These are phyloP conservation scores for Fusarium sp. DNA, from an alignment of 2,329 filamentous ascomycete genomes.

Conservation along the genomic window DNA sequence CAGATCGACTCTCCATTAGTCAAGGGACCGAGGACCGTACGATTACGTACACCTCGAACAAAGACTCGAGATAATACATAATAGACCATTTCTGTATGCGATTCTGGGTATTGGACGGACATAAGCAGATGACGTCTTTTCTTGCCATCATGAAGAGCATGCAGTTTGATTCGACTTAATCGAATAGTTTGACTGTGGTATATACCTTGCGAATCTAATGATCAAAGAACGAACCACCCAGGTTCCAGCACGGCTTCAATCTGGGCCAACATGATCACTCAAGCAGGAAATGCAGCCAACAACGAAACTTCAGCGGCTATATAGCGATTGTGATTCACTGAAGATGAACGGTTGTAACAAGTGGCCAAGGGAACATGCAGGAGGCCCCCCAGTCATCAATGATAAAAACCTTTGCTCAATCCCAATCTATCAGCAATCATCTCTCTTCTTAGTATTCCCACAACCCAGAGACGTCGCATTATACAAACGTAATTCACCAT, in stretches of 20 bases:
- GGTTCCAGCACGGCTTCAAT: background rate
- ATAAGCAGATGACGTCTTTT: background rate
- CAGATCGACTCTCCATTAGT: background rate
- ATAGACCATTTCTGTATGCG: background rate
- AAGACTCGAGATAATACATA: background rate
- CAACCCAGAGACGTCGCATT: fast-evolving
- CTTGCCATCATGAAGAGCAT: background rate
- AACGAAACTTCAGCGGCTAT: fast-evolving
- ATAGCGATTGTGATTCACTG: fast-evolving
- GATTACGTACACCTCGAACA: background rate
- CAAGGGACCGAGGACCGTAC: background rate
- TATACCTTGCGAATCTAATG: background rate
- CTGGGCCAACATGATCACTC: background rate
- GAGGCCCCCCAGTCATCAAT: conserved; percentile 9
- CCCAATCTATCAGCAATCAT: too few relatives aligned
- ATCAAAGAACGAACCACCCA: fast-evolving
- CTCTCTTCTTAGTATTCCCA: background rate
- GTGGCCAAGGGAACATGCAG: background rate
- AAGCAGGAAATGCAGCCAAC: background rate
- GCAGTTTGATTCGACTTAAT: too few relatives aligned
- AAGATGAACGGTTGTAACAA: fast-evolving
- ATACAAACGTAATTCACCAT: background rate
- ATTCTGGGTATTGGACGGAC: background rate
- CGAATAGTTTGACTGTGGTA: fast-evolving
- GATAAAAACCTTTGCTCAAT: background rate